Evolutionary conservation across 2,329 filamentous ascomycete species (phyloP).

Genomic region (Colletotrichum kahawae): DNA sequence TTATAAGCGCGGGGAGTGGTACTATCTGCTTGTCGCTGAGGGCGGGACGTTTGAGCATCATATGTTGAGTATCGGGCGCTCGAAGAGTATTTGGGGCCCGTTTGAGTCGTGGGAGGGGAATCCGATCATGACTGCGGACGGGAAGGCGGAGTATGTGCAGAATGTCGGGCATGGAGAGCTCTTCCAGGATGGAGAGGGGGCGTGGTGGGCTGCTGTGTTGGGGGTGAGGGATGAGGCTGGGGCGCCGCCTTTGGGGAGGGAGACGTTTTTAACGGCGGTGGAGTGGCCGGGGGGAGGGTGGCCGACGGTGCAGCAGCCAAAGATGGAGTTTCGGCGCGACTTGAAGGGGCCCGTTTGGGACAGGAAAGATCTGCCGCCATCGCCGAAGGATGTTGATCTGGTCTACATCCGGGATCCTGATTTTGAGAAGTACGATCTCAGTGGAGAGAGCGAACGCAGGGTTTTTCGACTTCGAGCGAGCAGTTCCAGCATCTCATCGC

Average conservation of each 20-base stretch:
- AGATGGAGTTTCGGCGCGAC: neutral
- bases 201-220: constrained; percentile 39
- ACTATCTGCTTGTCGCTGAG: constrained; percentile 46
- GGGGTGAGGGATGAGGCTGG: neutral
- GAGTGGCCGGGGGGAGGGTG: constrained; percentile 7
- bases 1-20: constrained; percentile 39
- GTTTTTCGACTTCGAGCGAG: neutral
- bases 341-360: neutral
- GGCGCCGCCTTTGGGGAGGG: neutral
- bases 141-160: constrained; percentile 49
- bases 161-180: constrained; percentile 62
- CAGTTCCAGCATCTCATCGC: neutral
- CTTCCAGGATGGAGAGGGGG: constrained; percentile 50
- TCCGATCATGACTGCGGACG: constrained; percentile 50
- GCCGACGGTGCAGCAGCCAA: neutral
- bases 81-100: constrained; percentile 29
- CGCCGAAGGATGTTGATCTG: neutral
- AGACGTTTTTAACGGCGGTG: neutral
- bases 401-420: constrained; percentile 3
- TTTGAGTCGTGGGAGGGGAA: constrained; percentile 37
- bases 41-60: constrained; percentile 38
- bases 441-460: neutral
- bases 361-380: neutral
- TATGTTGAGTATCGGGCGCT: constrained; percentile 26
- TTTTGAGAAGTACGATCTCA: neutral